phyloP scores from a whole-genome alignment of 305 asterid genomes.

The Stenogyne calaminthoides region DNA sequence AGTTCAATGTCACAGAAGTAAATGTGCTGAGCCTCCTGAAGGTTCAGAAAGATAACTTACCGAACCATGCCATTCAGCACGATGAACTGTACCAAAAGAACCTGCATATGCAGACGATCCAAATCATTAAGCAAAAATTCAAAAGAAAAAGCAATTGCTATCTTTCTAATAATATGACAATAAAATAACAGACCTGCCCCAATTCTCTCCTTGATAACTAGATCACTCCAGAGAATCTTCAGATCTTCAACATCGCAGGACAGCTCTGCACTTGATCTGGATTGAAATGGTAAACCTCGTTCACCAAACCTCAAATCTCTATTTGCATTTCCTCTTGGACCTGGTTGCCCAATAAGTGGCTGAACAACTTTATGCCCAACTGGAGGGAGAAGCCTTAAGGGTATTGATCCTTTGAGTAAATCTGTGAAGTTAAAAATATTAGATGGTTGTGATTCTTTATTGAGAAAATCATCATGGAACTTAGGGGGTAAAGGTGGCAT shows the following conservation, averaged over 20 bases:
- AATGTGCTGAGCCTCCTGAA: constrained; percentile 12
- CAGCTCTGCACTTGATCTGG: constrained; percentile 50
- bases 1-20: constrained; percentile 22
- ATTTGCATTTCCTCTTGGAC: constrained; percentile 45
- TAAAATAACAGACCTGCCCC: constrained; percentile 61
- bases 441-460: constrained; percentile 39
- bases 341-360: constrained; percentile 39
- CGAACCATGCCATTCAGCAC: constrained; percentile 93
- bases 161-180: constrained; percentile 6
- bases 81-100: constrained; percentile 92
- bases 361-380: constrained; percentile 48
- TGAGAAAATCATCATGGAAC: constrained; percentile 40
- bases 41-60: constrained; percentile 53
- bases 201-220: constrained; percentile 75
- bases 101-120: constrained; percentile 48
- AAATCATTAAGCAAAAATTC: constrained; percentile 30
- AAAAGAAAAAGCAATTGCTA: constrained; percentile 21
- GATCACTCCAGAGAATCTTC: constrained; percentile 81
- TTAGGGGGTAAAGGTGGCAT: constrained; percentile 42
- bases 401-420: constrained; percentile 37
- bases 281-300: constrained; percentile 48
- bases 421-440: constrained; percentile 43
- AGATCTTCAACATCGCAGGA: constrained; percentile 66
- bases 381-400: constrained; percentile 46
- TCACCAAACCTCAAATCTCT: constrained; percentile 44